phyloP scores from a whole-genome alignment of 192 early-diverging fungal species.

The Lobulomyces angularis region DNA sequence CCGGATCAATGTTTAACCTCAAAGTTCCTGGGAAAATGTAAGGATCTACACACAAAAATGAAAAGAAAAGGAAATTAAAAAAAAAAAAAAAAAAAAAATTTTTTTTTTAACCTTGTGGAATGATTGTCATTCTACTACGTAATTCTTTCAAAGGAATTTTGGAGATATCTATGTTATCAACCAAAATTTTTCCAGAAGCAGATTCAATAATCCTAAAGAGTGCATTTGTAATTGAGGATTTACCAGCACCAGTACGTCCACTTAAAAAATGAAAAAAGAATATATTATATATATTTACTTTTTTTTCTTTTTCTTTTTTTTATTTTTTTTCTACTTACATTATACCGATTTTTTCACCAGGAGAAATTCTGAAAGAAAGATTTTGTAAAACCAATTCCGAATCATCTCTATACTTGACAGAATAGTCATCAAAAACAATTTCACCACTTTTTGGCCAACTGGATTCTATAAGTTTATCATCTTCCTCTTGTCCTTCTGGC shows the following conservation, averaged over 20 bases:
- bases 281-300: no score
- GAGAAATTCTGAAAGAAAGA: conserved; percentile 30
- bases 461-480: no score
- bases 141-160: neutral
- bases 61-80: neutral
- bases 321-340: conserved; percentile 72
- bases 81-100: conserved; percentile 2
- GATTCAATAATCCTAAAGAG: conserved; percentile 74
- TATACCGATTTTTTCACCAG: conserved; percentile 38
- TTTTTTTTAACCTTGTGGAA: neutral
- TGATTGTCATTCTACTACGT: conserved; percentile 4
- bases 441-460: conserved; percentile 61
- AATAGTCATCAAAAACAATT: conserved; percentile 65
- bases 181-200: conserved; percentile 44
- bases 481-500: conserved; percentile 16
- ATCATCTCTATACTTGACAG: conserved; percentile 65
- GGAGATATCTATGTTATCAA: neutral
- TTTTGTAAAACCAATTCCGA: conserved; percentile 66
- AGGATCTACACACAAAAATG: conserved; percentile 1
- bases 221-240: conserved; percentile 61
- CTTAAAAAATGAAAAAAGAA: no score
- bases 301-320: no score
- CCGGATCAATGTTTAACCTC: no score
- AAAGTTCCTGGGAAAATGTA: conserved; percentile 2
- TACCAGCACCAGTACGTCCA: conserved; percentile 46